Conservation (phyloP, 306 rosid genomes). For the Cicer chorassanicum region DNA sequence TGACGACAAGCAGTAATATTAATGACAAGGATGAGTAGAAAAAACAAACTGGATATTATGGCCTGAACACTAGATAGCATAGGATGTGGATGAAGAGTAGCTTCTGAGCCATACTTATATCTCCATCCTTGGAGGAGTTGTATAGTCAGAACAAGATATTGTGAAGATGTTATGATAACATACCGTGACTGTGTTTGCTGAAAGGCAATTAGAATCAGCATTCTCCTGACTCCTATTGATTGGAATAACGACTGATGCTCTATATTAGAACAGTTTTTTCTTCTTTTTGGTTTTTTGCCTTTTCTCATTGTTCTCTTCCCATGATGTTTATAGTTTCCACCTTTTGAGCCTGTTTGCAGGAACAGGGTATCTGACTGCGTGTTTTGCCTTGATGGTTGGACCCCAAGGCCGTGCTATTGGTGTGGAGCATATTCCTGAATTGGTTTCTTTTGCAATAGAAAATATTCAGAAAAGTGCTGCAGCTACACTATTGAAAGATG, state of each 20-base stretch:
- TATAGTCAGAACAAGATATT: conserved; percentile 26
- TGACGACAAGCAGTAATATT: neutral
- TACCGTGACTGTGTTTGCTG: neutral
- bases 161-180: conserved; percentile 25
- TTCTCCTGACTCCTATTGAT: conserved; percentile 7
- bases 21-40: neutral
- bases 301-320: neutral
- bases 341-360: conserved; percentile 55
- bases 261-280: neutral
- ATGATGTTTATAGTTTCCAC: conserved; percentile 6
- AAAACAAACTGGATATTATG: conserved; percentile 4
- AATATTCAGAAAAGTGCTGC: conserved; percentile 91
- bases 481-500: conserved; percentile 69
- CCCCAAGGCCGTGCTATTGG: conserved; percentile 85
- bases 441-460: conserved; percentile 68
- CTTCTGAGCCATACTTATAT: neutral
- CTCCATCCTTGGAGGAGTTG: conserved; percentile 5
- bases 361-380: conserved; percentile 94
- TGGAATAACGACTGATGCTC: neutral
- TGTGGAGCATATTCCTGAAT: conserved; percentile 95
- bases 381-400: conserved; percentile 95
- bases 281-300: neutral
- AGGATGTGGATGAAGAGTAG: neutral
- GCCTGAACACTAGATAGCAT: neutral
- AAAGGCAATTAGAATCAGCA: conserved; percentile 4